These are phyloP conservation scores for Curvularia eragrostidis DNA, from an alignment of 2,329 filamentous ascomycete genomes.

Conservation along the genomic window DNA sequence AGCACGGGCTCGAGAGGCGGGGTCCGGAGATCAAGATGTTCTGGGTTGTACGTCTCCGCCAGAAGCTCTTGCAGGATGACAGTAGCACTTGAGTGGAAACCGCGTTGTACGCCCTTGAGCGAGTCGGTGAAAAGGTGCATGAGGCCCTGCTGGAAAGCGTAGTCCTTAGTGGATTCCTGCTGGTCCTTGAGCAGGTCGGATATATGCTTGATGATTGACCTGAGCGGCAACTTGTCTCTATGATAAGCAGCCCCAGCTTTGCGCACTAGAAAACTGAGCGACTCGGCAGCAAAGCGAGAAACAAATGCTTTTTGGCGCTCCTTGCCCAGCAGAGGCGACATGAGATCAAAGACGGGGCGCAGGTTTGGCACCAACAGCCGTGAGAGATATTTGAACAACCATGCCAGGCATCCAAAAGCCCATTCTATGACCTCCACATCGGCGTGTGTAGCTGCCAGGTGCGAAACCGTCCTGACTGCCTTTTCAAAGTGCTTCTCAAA, in stretches of 20 bases:
- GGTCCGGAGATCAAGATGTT: slow-evolving; percentile 53
- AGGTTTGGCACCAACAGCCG: slow-evolving; percentile 85
- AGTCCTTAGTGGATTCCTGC: slow-evolving; percentile 63
- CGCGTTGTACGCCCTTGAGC: slow-evolving; percentile 66
- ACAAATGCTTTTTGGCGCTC: slow-evolving; percentile 84
- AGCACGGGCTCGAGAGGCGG: slow-evolving; percentile 66
- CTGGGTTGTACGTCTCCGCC: slow-evolving; percentile 32
- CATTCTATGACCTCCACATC: slow-evolving; percentile 94
- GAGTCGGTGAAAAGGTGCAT: slow-evolving; percentile 94
- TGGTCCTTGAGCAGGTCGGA: slow-evolving; percentile 69
- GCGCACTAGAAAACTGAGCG: slow-evolving; percentile 89
- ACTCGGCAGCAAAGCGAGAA: slow-evolving; percentile 90
- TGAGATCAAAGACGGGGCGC: slow-evolving; percentile 80
- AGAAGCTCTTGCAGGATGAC: slow-evolving; percentile 62
- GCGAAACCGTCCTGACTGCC: slow-evolving; percentile 76
- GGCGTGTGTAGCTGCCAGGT: slow-evolving; percentile 76
- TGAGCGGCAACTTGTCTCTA: slow-evolving; percentile 72
- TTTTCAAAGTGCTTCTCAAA: slow-evolving; percentile 89
- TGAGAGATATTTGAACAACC: slow-evolving; percentile 96
- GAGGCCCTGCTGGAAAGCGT: slow-evolving; percentile 81
- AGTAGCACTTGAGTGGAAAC: slow-evolving; percentile 64
- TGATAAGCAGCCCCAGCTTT: slow-evolving; percentile 83
- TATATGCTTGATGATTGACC: slow-evolving; percentile 73
- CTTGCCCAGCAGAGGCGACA: slow-evolving; percentile 85
- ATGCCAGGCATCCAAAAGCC: slow-evolving; percentile 93